Conservation (phyloP, 345 rosid genomes). For the Bruguiera gymnorhiza region DNA sequence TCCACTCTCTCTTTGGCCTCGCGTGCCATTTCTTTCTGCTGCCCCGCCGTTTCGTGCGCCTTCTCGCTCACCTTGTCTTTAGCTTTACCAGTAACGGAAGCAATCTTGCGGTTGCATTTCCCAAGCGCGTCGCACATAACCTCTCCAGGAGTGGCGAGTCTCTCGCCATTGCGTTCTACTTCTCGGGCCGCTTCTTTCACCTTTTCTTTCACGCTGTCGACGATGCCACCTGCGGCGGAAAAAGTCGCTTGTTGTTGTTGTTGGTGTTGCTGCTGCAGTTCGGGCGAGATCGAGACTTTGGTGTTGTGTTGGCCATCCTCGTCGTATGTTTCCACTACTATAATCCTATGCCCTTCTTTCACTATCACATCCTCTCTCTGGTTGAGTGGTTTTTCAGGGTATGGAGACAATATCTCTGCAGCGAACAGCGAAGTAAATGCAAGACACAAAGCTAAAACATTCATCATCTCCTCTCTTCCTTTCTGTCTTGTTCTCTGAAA, state of each 20-base stretch:
- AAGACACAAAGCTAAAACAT: slow-evolving; percentile 51
- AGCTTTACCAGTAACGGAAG: slow-evolving; percentile 37
- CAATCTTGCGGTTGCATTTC: slow-evolving; percentile 50
- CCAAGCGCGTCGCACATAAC: slow-evolving; percentile 58
- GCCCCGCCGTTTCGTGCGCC: not conserved
- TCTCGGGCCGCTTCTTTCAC: not conserved
- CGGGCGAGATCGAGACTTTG: slow-evolving; percentile 54
- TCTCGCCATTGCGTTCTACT: slow-evolving; percentile 32
- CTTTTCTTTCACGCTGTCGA: no score
- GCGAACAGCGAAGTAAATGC: slow-evolving; percentile 45
- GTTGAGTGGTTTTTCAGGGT: slow-evolving; percentile 10
- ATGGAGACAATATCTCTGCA: slow-evolving; percentile 59
- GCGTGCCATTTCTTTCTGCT: slow-evolving; percentile 4
- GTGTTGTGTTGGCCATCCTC: slow-evolving; percentile 55
- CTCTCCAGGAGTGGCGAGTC: slow-evolving; percentile 39
- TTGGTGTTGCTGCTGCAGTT: not conserved
- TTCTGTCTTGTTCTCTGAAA: no score
- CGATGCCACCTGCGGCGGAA: no score
- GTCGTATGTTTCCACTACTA: slow-evolving; percentile 64
- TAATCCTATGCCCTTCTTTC: slow-evolving; percentile 61
- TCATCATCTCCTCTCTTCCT: slow-evolving; percentile 38
- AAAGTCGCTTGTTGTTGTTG: no score
- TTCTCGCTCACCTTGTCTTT: slow-evolving; percentile 38
- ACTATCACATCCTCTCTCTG: slow-evolving; percentile 38
- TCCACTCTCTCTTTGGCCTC: slow-evolving; percentile 4